A percentile compares a stretch with the other conserved stretches of the same genome.
Conservation (phyloP, 805 yeast species). For the Lipomyces lipofer region DNA sequence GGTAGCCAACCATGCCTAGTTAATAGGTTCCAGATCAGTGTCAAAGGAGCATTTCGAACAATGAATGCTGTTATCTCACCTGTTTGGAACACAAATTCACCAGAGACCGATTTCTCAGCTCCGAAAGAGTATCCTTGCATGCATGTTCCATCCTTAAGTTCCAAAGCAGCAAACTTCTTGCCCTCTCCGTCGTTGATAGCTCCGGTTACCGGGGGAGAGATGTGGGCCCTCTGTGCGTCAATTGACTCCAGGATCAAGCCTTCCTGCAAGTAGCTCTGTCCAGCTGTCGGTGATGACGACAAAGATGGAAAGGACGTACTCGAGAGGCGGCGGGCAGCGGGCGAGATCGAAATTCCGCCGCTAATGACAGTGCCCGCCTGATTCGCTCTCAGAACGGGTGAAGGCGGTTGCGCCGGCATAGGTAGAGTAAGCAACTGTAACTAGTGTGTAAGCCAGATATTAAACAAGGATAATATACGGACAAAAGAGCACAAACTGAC, state of each 20-base stretch:
- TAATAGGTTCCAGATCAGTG: neutral
- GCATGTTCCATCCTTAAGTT: conserved; percentile 72
- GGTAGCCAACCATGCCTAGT: conserved; percentile 80
- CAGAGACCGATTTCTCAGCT: conserved; percentile 86
- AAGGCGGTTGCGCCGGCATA: conserved; percentile 24
- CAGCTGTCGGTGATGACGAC: conserved; percentile 18
- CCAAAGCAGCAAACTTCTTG: conserved; percentile 30
- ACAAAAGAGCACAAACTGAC: neutral
- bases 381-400: conserved; percentile 20
- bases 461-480: neutral
- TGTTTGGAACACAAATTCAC: conserved; percentile 98
- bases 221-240: conserved; percentile 1
- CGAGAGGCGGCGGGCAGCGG: conserved; percentile 23
- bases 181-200: conserved; percentile 19
- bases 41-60: neutral
- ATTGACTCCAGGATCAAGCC: conserved; percentile 4
- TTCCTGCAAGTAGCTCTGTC: conserved; percentile 9
- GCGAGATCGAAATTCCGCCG: conserved; percentile 14
- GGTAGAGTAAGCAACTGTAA: neutral
- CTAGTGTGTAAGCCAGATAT: neutral
- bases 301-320: conserved; percentile 12
- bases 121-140: conserved; percentile 95
- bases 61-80: conserved; percentile 46
- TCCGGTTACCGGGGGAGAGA: conserved; percentile 28
- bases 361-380: conserved; percentile 15